Evolutionary conservation across 352 stramenopile species (phyloP).

Genomic region (Blastocystis sp.): DNA sequence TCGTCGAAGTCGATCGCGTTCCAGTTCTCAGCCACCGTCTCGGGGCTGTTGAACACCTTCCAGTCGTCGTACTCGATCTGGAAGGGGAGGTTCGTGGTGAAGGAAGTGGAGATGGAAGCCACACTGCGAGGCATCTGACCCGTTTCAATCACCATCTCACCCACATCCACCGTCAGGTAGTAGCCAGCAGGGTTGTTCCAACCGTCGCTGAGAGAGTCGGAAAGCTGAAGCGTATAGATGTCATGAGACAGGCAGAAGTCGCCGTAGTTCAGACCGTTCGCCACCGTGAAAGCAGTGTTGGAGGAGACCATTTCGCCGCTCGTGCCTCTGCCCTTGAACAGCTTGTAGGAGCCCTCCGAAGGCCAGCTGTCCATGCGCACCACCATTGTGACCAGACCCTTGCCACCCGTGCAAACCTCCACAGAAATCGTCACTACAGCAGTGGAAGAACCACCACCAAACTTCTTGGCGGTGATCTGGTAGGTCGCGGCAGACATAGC

Average conservation of each 20-base stretch:
- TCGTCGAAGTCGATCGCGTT: conserved; percentile 32
- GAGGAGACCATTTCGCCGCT: not conserved
- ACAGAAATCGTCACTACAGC: not conserved
- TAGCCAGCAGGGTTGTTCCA: not conserved
- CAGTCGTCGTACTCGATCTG: conserved; percentile 31
- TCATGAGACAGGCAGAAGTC: conserved; percentile 35
- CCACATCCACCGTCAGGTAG: conserved; percentile 22
- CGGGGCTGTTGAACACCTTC: not conserved
- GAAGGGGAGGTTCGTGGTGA: conserved; percentile 1
- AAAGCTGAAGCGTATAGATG: conserved; percentile 18
- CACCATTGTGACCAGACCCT: conserved; percentile 3
- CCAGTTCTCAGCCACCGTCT: not conserved
- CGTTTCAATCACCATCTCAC: conserved; percentile 15
- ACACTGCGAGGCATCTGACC: conserved; percentile 1
- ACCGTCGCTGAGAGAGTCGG: not conserved
- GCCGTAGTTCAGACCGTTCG: no score
- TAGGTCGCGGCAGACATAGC: not conserved
- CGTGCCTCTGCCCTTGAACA: not conserved
- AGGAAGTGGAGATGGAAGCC: not conserved
- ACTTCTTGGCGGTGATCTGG: conserved; percentile 4
- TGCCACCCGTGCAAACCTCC: not conserved
- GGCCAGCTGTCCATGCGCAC: not conserved
- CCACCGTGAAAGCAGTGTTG: not conserved
- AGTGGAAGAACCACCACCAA: not conserved
- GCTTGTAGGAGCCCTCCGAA: not conserved